Evolutionary conservation across 148 eudicot genomes (phyloP), one percentile per base, ranked within the genome.

Genomic region (Cornus controversa): DNA sequence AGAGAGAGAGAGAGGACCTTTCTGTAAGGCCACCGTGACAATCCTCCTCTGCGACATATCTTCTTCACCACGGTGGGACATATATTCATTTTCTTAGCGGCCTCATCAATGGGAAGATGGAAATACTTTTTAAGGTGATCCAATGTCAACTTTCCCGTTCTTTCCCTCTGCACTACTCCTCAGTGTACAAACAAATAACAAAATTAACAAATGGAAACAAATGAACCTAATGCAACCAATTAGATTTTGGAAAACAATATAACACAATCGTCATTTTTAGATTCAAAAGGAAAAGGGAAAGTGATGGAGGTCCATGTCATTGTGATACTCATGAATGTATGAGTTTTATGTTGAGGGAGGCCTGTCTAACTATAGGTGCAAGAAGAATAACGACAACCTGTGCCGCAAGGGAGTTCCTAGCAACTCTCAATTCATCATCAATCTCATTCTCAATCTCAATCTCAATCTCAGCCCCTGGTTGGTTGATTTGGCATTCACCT

Each of bases 1-100:
- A 54, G 62, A 54, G 62, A 54, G 62, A 1, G 71, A 45, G 37
- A 66, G 10, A 67, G 27, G 5, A 90, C 97, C 94, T 89, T 87
- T 80, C 89, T 76, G 67, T 82, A 84, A 20, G 94, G 97, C 97
- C 97, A 92, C 4, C 91, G 81, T 1, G 22, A 2, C 5, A 92
- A 53, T 0, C 85, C 83, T 64, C 67, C 34, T 5, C 68, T 78
- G 34, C 93, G 86, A 45, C 88, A 88, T 57, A 86, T 80, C 58
- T 80, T 87, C 79, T 89, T 90, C 6, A 92, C 45, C 10, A 85
- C 90, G 0, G 90, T 87, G 8, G 85, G 84, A 70, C 88, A 85
- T 13, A 92, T 13, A 0, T 40, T 58, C 67, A 89, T 10, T 68
- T 79, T 26, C 29, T 47, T 70, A 20, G 88, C 89, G 14, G 90